Evolutionary conservation across 2,329 filamentous ascomycete genomes (phyloP), one percentile per base, ranked within the genome.

Genomic region (Xylaria sp.): DNA sequence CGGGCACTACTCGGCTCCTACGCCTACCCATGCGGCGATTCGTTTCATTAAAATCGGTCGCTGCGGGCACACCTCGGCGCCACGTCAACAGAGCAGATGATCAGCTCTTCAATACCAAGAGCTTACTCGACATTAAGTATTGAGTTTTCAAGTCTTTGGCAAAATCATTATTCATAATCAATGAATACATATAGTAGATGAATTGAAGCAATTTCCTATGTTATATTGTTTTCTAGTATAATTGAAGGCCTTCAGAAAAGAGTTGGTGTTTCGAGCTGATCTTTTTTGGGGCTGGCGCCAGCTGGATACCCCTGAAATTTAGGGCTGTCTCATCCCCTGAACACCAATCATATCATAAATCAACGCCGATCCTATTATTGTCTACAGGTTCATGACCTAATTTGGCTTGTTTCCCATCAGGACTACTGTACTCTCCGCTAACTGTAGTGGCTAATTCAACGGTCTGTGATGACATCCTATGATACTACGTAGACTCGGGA

Each of bases 281-380:
- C 23, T 13, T n/a, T 28, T 58, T 20, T 9, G 41, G 56, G 23
- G 56, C 39, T 46, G 56, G 56, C 39, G 56, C 39, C 39, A 58
- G 56, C 59, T 25, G 59, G 12, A 25, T 62, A 28, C 51, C 58
- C 64, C 64, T 62, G 46, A 57, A 66, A 62, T 66, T 62, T 62
- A 57, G 51, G 51, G 64, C 58, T 66, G 51, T 31, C 10, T 55
- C 23, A 31, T 20, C 23, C 58, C 23, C 58, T 43, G 13, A 54
- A 62, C 33, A 31, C 58, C 25, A 36, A 60, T 65, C 55, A 65
- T 65, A 59, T 59, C 56, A 60, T 58, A 18, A 9, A 6, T 31
- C 10, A n/a, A 10, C 18, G 25, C 43, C 28, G 25, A 60, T 60
- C 41, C 51, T 56, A 52, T 43, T 20, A 20, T 10, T 23, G n/a